These are phyloP conservation scores for Bipolaris gigantea DNA, from an alignment of 2,329 filamentous ascomycete species.

Conservation along the genomic window DNA sequence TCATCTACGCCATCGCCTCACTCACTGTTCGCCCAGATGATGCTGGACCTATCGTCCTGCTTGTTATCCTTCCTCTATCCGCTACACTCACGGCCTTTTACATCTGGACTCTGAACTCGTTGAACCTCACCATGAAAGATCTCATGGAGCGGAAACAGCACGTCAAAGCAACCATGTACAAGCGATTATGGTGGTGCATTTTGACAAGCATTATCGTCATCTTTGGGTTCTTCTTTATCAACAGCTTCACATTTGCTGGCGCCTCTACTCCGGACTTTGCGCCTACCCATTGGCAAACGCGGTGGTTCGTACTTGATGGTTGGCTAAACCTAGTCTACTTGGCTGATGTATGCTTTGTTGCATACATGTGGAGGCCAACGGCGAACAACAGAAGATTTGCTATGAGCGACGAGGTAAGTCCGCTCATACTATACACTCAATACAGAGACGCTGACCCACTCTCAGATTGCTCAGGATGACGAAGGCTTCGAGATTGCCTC, in stretches of 20 bases:
- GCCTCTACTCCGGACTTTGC: constrained; percentile 84
- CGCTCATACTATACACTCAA: neutral
- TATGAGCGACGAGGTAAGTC: constrained; percentile 87
- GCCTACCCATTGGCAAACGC: constrained; percentile 93
- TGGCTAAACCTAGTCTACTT: constrained; percentile 98
- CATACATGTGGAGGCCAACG: constrained; percentile 94
- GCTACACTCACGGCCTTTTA: constrained; percentile 95
- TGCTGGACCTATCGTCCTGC: constrained; percentile 84
- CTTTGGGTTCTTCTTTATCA: constrained; percentile 98
- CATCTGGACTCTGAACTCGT: constrained; percentile 95
- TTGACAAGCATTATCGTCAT: constrained; percentile 90
- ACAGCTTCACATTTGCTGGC: constrained; percentile 92
- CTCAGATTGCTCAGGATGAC: constrained; percentile 88
- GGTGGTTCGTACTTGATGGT: constrained; percentile 96
- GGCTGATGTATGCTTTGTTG: constrained; percentile 87
- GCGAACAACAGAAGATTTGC: constrained; percentile 96
- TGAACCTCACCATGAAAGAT: constrained; percentile 94
- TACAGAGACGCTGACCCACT: constrained; percentile 33
- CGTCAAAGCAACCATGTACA: constrained; percentile 94
- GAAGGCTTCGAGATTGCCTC: constrained; percentile 97
- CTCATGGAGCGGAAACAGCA: constrained; percentile 92
- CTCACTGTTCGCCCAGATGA: constrained; percentile 86
- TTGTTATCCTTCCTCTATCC: constrained; percentile 90
- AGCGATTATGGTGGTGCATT: constrained; percentile 98
- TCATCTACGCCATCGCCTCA: constrained; percentile 89